Evolutionary conservation across 2,329 filamentous ascomycete species (phyloP), one percentile per base, ranked within the genome.

Genomic region (Scytalidium lignicola): DNA sequence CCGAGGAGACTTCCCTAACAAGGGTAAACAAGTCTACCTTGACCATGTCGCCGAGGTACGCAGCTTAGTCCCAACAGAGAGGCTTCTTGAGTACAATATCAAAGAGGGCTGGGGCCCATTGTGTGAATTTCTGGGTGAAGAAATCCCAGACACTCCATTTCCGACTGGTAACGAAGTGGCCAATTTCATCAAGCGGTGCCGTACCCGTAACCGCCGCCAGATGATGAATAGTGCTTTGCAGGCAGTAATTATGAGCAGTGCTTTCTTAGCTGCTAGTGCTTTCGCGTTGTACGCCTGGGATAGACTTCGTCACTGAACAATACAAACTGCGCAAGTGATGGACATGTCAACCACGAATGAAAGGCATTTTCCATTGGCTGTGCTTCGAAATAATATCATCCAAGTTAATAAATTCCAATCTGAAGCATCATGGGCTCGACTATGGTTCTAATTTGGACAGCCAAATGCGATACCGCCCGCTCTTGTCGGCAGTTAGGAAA

Each of bases 51-150:
- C 40, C 2, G 43, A 32, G 26, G 50, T 52, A 4, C 18, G 50
- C 19, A 17, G 48, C n/a, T 12, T 57, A 19, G 50, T 55, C 8
- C 51, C 50, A 2, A 15, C 22, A 12, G 55, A 57, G 41, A 26
- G 41, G 15, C 37, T 52, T 18, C 45, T 57, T 12, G 55, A 55
- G 18, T 58, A 44, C 21, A 40, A 49, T 39, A 28, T 56, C 13
- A 46, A 40, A 7, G 22, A 55, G 20, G 55, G 57, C 12, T 59
- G 54, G 57, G 53, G 43, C 20, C 51, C 53, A 15, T 44, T 60
- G 2, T 59, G 58, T 47, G 47, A 49, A 29, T 58, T 58, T 32
- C 41, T 58, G 23, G 46, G 46, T 12, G 53, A 56, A 23, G 12
- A 17, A 13, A 17, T 37, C 32, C 32, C 32, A 5, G 32, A 17